Evolutionary conservation across 768 basidiomycete species (phyloP), one percentile per base, ranked within the genome.

Genomic region (Boletus rubescentipes): DNA sequence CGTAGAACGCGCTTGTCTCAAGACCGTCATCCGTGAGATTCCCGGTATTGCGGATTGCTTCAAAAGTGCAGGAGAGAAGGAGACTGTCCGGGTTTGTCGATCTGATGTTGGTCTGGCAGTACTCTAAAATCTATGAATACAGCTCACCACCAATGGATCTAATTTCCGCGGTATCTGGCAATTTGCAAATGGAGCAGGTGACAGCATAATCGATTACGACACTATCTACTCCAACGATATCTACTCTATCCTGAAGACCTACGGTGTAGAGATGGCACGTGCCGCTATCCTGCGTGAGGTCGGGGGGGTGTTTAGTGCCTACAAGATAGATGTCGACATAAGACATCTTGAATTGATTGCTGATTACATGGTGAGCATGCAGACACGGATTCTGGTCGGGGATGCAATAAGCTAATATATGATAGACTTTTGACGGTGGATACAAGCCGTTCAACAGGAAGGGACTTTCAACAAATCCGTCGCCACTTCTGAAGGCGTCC

Each of bases 381-480:
- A 36, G 14, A 26, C 14, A 20, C 9, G 35, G 9, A 14, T 32
- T 47, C 53, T 47, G 23, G 30, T 36, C 37, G 21, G 36, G 11
- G 3, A 12, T 26, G 26, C 26, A 16, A 44, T 44, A 20, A 45
- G 16, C 21, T 42, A n/a, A 59, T 29, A 26, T 11, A 35, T 34
- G 20, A 21, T 49, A 98, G 96, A 98, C 97, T 0, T 98, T 93
- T 69, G 95, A 98, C 51, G 97, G 97, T 30, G 93, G 89, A 29
- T 99, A 95, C 78, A 96, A 92, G 73, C 93, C 97, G 2, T 99
- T 98, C 77, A 99, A 98, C 72, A 88, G 97, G 41, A 92, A 89
- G 59, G 97, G 97, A 49, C 89, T 99, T 53, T 87, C 91, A 21
- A 84, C 87, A 41, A 93, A 92, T 71, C 85, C 93, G 23, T 98